Evolutionary conservation across 768 basidiomycete species (phyloP).

Genomic region (Trichaptum fuscoviolaceum): DNA sequence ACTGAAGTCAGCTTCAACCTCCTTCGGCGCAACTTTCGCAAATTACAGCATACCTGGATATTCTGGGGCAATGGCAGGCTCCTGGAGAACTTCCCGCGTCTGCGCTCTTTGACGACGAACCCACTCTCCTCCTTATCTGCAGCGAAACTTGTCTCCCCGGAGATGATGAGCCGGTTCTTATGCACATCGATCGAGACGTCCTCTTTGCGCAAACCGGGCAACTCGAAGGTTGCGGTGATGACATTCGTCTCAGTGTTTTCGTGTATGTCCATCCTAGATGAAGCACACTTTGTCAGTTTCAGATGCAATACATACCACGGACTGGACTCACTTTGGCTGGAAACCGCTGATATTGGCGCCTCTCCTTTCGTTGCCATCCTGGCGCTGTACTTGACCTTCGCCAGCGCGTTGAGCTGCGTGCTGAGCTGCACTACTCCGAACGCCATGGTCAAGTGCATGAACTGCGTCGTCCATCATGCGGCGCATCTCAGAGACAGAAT

Average conservation of each 20-base stretch:
- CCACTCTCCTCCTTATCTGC: constrained; percentile 28
- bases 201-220: constrained; percentile 48
- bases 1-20: background rate
- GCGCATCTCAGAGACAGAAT: constrained; percentile 33
- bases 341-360: background rate
- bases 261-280: constrained; percentile 43
- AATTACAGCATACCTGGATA: constrained; percentile 32
- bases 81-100: constrained; percentile 43
- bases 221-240: constrained; percentile 49
- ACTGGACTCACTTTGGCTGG: constrained; percentile 2
- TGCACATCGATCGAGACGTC: constrained; percentile 42
- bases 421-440: background rate
- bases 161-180: constrained; percentile 37
- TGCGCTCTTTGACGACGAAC: constrained; percentile 41
- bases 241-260: constrained; percentile 35
- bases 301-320: background rate
- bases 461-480: constrained; percentile 38
- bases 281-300: background rate
- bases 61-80: constrained; percentile 43
- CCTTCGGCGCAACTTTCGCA: background rate
- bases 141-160: constrained; percentile 34
- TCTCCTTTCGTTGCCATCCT: background rate
- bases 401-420: background rate
- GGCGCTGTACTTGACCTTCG: background rate
- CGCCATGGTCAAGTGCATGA: constrained; percentile 12